Evolutionary conservation across 2,329 filamentous ascomycete genomes (phyloP).

Genomic region (Colletotrichum higginsianum): DNA sequence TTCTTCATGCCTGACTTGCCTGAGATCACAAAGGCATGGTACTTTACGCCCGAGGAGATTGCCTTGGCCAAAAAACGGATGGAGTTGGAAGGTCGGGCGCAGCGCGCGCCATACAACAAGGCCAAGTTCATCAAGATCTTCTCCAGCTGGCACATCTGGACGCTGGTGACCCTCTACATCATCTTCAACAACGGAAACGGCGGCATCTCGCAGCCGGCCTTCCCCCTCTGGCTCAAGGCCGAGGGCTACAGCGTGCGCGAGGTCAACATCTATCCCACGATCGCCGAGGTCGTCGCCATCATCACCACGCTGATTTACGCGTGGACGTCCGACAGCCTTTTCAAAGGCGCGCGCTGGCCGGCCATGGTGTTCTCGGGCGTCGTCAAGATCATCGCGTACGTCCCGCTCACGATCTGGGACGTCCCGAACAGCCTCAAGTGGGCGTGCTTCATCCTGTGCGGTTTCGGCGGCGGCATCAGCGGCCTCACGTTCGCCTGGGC

Average conservation of each 20-base stretch:
- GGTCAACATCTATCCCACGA: constrained; percentile 60
- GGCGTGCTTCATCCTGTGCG: constrained; percentile 63
- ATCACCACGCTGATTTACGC: constrained; percentile 34
- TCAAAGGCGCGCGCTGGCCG: constrained; percentile 64
- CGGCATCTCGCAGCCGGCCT: constrained; percentile 52
- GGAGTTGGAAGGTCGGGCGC: constrained; percentile 60
- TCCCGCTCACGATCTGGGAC: constrained; percentile 67
- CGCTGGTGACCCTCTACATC: constrained; percentile 54
- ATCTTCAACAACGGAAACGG: constrained; percentile 66
- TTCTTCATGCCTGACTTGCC: constrained; percentile 66
- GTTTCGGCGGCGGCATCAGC: constrained; percentile 29
- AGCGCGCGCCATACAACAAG: constrained; percentile 55
- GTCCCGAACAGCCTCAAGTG: constrained; percentile 68
- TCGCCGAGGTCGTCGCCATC: constrained; percentile 34
- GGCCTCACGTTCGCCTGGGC: constrained; percentile 44
- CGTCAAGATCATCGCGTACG: constrained; percentile 31
- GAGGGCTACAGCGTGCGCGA: constrained; percentile 64
- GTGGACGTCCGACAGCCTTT: constrained; percentile 34
- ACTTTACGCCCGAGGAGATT: constrained; percentile 46
- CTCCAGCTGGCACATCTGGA: constrained; percentile 61
- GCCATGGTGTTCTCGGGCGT: constrained; percentile 27
- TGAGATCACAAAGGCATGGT: constrained; percentile 54
- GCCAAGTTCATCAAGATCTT: constrained; percentile 73
- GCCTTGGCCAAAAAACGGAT: constrained; percentile 47
- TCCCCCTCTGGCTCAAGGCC: constrained; percentile 58